A percentile compares a stretch with the other conserved stretches of the same genome.
phyloP scores from a whole-genome alignment of 768 basidiomycete genomes.

The Gelatoporia subvermispora region DNA sequence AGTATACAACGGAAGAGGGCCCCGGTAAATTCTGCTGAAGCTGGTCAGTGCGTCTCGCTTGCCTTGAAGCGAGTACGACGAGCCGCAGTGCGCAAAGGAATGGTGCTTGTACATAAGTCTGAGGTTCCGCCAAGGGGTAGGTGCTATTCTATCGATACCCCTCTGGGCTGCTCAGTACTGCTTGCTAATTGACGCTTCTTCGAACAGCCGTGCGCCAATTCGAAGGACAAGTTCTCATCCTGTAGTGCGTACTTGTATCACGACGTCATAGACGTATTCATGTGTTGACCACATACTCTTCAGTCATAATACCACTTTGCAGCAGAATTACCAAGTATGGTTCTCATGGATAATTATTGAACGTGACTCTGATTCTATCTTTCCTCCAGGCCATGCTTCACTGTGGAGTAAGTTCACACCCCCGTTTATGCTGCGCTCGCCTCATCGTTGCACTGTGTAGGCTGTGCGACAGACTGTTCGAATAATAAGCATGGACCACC shows the following conservation, averaged over 20 bases:
- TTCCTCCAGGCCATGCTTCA: conserved; percentile 77
- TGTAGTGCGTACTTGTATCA: conserved; percentile 63
- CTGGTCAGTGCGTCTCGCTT: conserved; percentile 92
- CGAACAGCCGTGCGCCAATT: conserved; percentile 71
- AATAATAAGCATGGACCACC: conserved; percentile 87
- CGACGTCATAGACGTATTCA: conserved; percentile 1
- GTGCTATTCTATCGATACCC: conserved; percentile 3
- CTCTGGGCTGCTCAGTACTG: neutral
- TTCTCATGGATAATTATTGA: conserved; percentile 1
- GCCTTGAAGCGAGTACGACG: conserved; percentile 87
- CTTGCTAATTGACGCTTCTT: conserved; percentile 1
- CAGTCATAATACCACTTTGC: conserved; percentile 89
- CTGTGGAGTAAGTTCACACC: conserved; percentile 60
- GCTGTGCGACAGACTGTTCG: conserved; percentile 89
- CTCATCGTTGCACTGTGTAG: conserved; percentile 30
- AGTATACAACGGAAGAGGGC: conserved; percentile 96
- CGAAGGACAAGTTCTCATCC: conserved; percentile 88
- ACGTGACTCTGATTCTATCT: neutral
- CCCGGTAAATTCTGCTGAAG: conserved; percentile 79
- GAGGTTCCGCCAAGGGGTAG: conserved; percentile 75
- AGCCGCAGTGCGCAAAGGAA: conserved; percentile 83
- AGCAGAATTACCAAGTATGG: conserved; percentile 85
- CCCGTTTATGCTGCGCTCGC: neutral
- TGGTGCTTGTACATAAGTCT: conserved; percentile 83
- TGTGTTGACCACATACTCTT: conserved; percentile 3